Evolutionary conservation across 2,329 filamentous ascomycete species (phyloP), one percentile per base, ranked within the genome.

Genomic region (Colletotrichum simmondsii): DNA sequence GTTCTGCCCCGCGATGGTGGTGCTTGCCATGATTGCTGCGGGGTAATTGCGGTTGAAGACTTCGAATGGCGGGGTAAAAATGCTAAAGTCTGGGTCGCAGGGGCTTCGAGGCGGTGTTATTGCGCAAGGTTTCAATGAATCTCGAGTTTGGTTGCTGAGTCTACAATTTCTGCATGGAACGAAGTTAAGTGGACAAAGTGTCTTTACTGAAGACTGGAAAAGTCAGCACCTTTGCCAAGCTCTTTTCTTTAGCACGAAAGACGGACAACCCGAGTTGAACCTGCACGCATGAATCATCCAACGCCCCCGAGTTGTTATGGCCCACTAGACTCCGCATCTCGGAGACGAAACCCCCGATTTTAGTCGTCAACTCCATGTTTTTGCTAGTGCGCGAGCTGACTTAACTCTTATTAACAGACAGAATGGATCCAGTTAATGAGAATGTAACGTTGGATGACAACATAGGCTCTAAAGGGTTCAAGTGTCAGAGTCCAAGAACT

Each of bases 1-100:
- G 53, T 26, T 52, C 26, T 60, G 46, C 56, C 63, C 68, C 63
- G 68, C 57, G 63, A 16, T 12, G 58, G 37, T 32, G 69, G 8
- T 16, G 16, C 32, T 46, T 12, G 46, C 26, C 70, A 72, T 72
- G 26, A 22, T 46, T n/a, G 42, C 30, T 60, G 70, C 46, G 59
- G 65, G 59, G 65, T 46, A 49, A 19, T 22, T 49, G 42, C 32
- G 42, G 24, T 59, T 26, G 7, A 14, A 26, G 52, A 26, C 46
- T 11, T 49, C 19, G 8, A n/a, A 32, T 58, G 24, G 30, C 8
- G 57, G 32, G 30, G 57, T 22, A 6, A 37, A 22, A 5, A 6
- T 24, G 14, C 14, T 32, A 49, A 19, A 14, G 49, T 64, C 22
- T 57, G 19, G 42, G 42, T 49, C 19, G 16, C 19, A 1, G 19